phyloP scores from a whole-genome alignment of 2,329 filamentous ascomycete genomes.

The Taxawa tesnikishii region DNA sequence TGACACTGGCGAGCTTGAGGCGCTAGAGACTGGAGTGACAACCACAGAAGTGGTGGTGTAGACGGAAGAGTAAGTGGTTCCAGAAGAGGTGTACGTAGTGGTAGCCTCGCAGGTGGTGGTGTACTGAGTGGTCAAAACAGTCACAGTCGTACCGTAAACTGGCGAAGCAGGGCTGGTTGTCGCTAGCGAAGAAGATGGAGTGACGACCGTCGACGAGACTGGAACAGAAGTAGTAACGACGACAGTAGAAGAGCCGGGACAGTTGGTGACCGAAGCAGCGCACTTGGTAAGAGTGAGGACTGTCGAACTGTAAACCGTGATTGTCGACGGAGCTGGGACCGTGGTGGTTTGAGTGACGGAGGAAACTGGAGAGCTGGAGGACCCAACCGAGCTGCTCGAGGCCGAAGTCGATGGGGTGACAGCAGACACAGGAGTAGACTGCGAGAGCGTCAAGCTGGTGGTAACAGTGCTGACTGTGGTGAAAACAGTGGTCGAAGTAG shows the following conservation, averaged over 20 bases:
- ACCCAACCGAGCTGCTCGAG: not conserved
- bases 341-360: not conserved
- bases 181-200: not conserved
- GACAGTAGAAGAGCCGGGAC: slow-evolving; percentile 13
- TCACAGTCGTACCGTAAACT: slow-evolving; percentile 3
- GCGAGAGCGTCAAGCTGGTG: slow-evolving; percentile 1
- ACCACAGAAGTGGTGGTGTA: slow-evolving; percentile 31
- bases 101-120: slow-evolving; percentile 14
- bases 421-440: not conserved
- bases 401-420: not conserved
- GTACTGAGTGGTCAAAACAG: slow-evolving; percentile 5
- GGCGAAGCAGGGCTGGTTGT: slow-evolving; percentile 2
- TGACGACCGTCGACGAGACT: not conserved
- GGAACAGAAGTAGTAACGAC: slow-evolving; percentile 6
- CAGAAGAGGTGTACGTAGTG: slow-evolving; percentile 18
- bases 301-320: slow-evolving; percentile 11
- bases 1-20: too few species aligned
- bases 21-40: slow-evolving; percentile 8
- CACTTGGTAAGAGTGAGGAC: slow-evolving; percentile 25
- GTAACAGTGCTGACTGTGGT: slow-evolving; percentile 3
- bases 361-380: not conserved
- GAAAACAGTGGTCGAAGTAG: slow-evolving; percentile 3
- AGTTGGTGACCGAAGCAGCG: slow-evolving; percentile 19
- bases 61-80: slow-evolving; percentile 26
- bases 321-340: slow-evolving; percentile 7